These are phyloP conservation scores for Aspergillus sp. DNA, from an alignment of 2,329 filamentous ascomycete genomes.

Conservation along the genomic window DNA sequence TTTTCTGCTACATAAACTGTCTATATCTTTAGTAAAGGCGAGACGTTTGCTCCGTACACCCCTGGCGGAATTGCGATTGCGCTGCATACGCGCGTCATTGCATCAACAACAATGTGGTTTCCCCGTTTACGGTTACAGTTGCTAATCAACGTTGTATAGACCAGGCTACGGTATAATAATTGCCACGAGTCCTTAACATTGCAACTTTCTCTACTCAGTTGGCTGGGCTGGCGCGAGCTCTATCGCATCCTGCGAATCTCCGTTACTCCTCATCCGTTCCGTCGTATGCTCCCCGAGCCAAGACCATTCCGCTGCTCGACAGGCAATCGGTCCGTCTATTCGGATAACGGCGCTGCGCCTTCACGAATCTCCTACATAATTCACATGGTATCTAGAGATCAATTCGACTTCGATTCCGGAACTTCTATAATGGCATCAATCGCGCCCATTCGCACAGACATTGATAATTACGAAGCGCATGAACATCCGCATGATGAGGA, in stretches of 20 bases:
- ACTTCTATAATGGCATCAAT: constrained; percentile 18
- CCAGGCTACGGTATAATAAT: neutral
- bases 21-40: neutral
- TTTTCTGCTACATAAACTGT: neutral
- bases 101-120: constrained; percentile 4
- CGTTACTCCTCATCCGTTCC: no score
- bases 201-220: no score
- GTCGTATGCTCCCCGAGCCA: no score
- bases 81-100: constrained; percentile 14
- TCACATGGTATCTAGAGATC: no score
- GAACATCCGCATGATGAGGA: constrained; percentile 22
- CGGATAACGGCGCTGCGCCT: no score
- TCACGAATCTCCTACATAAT: no score
- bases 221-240: no score
- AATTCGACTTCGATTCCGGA: neutral
- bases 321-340: no score
- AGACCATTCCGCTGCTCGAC: no score
- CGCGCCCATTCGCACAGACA: constrained; percentile 16
- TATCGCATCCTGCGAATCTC: no score
- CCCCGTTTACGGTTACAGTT: neutral
- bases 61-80: constrained; percentile 2
- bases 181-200: no score
- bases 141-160: neutral
- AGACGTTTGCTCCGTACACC: neutral
- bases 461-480: constrained; percentile 18